Base-by-base conservation (phyloP, 805 yeast genomes). In the Hanseniaspora occidentalis region DNA sequence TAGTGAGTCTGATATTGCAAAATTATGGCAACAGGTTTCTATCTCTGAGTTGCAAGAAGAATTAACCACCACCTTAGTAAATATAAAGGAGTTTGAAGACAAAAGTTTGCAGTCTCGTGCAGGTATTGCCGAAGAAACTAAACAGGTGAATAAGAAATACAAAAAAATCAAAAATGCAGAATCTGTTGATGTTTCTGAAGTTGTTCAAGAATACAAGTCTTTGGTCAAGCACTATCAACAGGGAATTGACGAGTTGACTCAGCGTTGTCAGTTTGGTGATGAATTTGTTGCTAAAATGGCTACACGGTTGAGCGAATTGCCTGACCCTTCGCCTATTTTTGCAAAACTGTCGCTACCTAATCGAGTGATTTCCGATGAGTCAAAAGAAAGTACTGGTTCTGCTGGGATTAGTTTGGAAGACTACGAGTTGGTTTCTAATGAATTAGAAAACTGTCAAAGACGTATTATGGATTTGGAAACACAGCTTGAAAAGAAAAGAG, bases 171-270 rank as follows among this genome's bases (percentile, higher is more conserved):
- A 69, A 1, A 83, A 79, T 41, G 74, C 68, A 11, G 79, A 73
- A 39, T 88, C 85, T 57, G 62, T 86, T 37, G 64, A 56, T 1
- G 49, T 48, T 27, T 33, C 53, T 8, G 11, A 11, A 18, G 24
- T 19, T 17, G 24, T 33, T 5, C 23, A 18, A 18, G 79, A 78
- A 52, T 57, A 82, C 54, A 80, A 81, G 45, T 61, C 68, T n/a
- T 65, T 89, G 27, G 67, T 89, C 45, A 73, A 73, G 53, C 66
- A 75, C 35, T 89, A 92, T 54, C 98, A 89, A 59, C 73, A 77
- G 42, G 96, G 86, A 54, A 83, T 89, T 51, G 98, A 89, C 56
- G 64, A 68, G 33, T 65, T 89, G 47, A 84, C 96, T 1, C 74
- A 75, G 48, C 75, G 92, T 46, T 77, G 84, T 41, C 84, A 88